Base-by-base conservation (phyloP, 306 rosid species). In the Dalbergia oliveri region DNA sequence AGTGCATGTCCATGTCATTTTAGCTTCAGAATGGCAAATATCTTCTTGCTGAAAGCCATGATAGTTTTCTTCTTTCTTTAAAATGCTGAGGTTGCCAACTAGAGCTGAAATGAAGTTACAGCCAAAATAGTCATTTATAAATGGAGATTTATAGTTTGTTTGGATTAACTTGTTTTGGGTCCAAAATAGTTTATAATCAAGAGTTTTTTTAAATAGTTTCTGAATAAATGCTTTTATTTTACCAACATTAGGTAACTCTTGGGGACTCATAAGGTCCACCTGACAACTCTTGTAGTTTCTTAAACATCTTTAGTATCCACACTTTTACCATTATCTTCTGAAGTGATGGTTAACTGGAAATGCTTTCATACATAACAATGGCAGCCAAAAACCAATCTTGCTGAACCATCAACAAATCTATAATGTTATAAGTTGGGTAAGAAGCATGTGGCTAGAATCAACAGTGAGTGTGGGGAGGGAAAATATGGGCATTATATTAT, bases 1-100 rank as follows among this genome's bases (percentile, higher is more conserved):
- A 66, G 69, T 59, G 9, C 59, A 39, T 31, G 44, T 69, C 39
- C 59, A 23, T 31, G 53, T 69, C 39, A 75, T 43, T 67, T 59
- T 50, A 33, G 59, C 66, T 69, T 59, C 16, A n/a, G 51, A 81
- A 59, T 19, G 23, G 18, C 56, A 61, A 61, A 61, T 10, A 69
- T 79, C 47, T 33, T 33, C 51, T 33, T 26, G 34, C 7, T 56
- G n/a, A 26, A 62, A 50, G 15, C 53, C 67, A 45, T 61, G 47
- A n/a, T 39, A 5, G 10, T 76, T 76, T 45, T 64, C 11, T 11
- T 43, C n/a, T 12, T 35, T 47, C 65, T 71, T 19, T 50, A 15
- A 39, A 66, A 39, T 43, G 47, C 8, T 37, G 11, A 43, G 9
- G 47, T 43, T 43, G 9, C 3, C 9, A 43, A 43, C 47, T 43